Evolutionary conservation across 2,329 filamentous ascomycete species (phyloP), one percentile per base, ranked within the genome.

Genomic region (Chrysoporthe cubensis): DNA sequence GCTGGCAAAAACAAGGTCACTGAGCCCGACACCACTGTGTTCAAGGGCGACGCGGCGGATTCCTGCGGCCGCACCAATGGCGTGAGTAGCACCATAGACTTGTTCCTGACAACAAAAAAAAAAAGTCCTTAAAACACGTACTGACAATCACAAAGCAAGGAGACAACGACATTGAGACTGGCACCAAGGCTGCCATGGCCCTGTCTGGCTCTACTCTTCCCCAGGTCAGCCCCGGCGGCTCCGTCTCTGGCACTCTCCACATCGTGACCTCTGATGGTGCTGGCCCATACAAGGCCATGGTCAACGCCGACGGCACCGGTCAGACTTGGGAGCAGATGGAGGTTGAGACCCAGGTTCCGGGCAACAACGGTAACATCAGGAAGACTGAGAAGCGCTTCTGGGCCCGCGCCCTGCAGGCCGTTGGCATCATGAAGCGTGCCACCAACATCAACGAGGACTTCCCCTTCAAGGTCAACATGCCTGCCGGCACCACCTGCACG

Each of bases 11-110:
- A 71, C 67, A 63, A 67, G 58, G 63, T 32, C n/a, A 83, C 81
- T 1, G 80, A 83, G 71, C 73, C 79, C 44, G 82, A 83, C 72
- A 82, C 81, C 42, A 83, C 81, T 48, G 77, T 83, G 70, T 83
- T 83, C 76, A 77, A 72, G 71, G 73, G 77, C 50, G 75, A 78
- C 68, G 71, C 73, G 63, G 75, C 75, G 54, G 73, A 82, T 70
- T 78, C 79, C 32, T 77, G 82, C 43, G 81, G 81, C 69, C 72
- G 70, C 43, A 82, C 80, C 62, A 76, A 71, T 0, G 76, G 73
- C 42, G 57, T 60, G 40, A 60, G 57, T 60, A 21, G 26, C 50
- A 54, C 37, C 32, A 37, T 4, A 14, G 2, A 3, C 16, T 26
- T 21, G 16, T 16, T 6, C 4, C 14, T 40, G 13, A 6, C 8